Conservation (phyloP, 768 basidiomycete genomes). For the Mycena epipterygia region DNA sequence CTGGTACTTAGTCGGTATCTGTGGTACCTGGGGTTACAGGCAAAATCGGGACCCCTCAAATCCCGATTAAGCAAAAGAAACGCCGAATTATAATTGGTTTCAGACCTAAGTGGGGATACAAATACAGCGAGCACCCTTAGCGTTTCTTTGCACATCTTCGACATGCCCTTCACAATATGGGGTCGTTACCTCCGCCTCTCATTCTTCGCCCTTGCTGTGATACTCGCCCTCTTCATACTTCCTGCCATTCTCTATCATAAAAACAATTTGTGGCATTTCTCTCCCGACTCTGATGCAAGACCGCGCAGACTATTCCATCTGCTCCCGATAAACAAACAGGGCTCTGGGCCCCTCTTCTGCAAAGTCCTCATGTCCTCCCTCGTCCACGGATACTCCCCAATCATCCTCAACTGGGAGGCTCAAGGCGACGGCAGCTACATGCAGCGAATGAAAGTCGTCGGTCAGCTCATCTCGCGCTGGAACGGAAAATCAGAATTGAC, state of each 20-base stretch:
- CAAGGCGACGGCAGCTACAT: conserved; percentile 24
- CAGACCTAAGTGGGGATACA: background rate
- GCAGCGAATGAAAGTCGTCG: conserved; percentile 31
- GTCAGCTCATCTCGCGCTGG: background rate
- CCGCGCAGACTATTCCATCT: conserved; percentile 10
- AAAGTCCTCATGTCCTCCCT: conserved; percentile 31
- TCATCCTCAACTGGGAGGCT: conserved; percentile 30
- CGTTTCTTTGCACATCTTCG: background rate
- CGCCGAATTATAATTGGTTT: background rate
- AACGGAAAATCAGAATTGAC: background rate
- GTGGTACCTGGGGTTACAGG: no score
- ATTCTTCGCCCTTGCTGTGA: background rate
- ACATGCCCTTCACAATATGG: background rate
- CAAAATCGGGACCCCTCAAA: background rate
- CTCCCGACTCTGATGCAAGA: background rate
- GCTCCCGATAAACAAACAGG: conserved; percentile 4
- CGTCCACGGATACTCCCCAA: conserved; percentile 29
- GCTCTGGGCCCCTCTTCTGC: conserved; percentile 18
- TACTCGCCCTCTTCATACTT: background rate
- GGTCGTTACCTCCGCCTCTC: background rate
- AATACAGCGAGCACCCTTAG: no score
- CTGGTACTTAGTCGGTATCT: no score
- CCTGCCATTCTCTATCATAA: background rate
- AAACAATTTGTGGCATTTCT: background rate
- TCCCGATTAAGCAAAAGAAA: no score